Base-by-base conservation (phyloP, 2,329 filamentous ascomycete genomes). In the Fusarium poae region DNA sequence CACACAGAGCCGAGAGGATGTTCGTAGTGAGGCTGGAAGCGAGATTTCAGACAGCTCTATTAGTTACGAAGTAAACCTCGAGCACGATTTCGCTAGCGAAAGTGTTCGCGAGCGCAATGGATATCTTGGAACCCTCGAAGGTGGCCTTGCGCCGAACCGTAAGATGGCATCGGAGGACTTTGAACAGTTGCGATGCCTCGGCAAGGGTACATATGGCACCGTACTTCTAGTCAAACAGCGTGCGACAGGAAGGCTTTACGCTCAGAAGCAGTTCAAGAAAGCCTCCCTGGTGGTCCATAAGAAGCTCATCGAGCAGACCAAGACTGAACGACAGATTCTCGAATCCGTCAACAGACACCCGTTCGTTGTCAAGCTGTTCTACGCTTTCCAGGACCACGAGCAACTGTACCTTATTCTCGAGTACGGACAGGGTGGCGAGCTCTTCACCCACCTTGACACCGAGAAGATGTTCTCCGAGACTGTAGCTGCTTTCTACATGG, bases 211-310 rank as follows among this genome's bases (percentile, higher is more conserved):
- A 16, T 99, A 96, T 77, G 96, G 96, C 35, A 99, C 95, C 1
- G 97, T 99, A 13, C 83, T 97, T 45, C 86, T 99, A 29, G 97
- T 99, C 65, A 96, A 94, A 81, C 95, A 99, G 81, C 89, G 89
- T 51, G 83, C 88, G 30, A 97, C 94, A 3, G 96, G 96, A 42
- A 90, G 92, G 43, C 87, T 99, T 7, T 99, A 94, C 76, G 97
- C 96, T 1, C 97, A 99, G 82, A 99, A 99, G 83, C 95, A 98
- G 80, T 96, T 99, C 82, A 96, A 95, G 79, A 99, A 99, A 82
- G 96, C 97, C 1, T 97, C 94, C 11, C 84, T 99, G 53, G 93
- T 94, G 1, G 93, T 99, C 39, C 94, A 97, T 81, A 97, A 97
- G 85, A 94, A 94, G 78, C 87, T 98, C 32, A 89, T 99, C 51